Percentiles rank a stretch among this genome's conserved stretches.
These are phyloP conservation scores for Blastobotrys proliferans DNA, from an alignment of 1,139 yeast species.

Conservation along the genomic window DNA sequence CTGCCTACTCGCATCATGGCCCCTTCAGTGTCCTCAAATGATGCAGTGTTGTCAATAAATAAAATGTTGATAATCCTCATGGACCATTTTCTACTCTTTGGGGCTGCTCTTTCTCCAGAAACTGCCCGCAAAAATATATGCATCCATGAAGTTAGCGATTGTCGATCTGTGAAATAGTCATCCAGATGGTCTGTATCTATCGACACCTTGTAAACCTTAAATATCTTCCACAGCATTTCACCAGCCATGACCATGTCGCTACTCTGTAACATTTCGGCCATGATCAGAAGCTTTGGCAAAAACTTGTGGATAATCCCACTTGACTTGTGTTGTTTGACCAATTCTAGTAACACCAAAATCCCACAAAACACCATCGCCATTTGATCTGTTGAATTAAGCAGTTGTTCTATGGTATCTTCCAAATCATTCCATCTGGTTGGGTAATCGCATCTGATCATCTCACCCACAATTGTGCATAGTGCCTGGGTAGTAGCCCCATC, in stretches of 20 bases:
- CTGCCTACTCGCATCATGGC: background rate
- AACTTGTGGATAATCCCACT: conserved; percentile 9
- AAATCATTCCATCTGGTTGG: conserved; percentile 9
- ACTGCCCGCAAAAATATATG: conserved; percentile 14
- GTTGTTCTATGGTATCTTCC: conserved; percentile 11
- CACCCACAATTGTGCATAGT: conserved; percentile 3
- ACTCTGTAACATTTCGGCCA: conserved; percentile 13
- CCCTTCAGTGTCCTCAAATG: background rate
- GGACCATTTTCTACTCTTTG: conserved; percentile 22
- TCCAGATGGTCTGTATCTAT: conserved; percentile 11
- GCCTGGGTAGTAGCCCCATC: conserved; percentile 8
- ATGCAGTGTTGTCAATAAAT: conserved; percentile 14
- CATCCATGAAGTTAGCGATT: conserved; percentile 17
- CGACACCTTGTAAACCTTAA: conserved; percentile 17
- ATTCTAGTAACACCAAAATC: conserved; percentile 15
- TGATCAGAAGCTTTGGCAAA: conserved; percentile 15
- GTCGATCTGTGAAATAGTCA: conserved; percentile 11
- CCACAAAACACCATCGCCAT: conserved; percentile 16
- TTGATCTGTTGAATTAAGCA: conserved; percentile 10
- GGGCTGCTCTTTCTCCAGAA: too few species aligned
- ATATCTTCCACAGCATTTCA: conserved; percentile 20
- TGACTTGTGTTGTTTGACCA: conserved; percentile 6
- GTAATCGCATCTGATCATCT: conserved; percentile 1
- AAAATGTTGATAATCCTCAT: conserved; percentile 16
- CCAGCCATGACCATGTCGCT: conserved; percentile 11